Evolutionary conservation across 495 filamentous ascomycete genomes (phyloP).

Genomic region (Tuber brumale): DNA sequence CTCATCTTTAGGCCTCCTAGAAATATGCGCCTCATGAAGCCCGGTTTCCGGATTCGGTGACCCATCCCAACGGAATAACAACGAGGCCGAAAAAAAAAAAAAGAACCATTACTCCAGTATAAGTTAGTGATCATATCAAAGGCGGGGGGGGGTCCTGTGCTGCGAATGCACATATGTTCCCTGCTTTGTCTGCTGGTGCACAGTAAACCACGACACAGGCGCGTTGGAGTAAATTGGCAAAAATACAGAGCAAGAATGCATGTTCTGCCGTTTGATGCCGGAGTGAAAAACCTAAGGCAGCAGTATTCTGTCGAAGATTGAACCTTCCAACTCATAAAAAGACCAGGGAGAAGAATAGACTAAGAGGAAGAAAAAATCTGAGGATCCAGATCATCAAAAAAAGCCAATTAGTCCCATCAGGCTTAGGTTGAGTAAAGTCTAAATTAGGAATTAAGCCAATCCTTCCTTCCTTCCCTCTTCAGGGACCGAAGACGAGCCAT

Average conservation of each 20-base stretch:
- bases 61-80: neutral
- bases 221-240: neutral
- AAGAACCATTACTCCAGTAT: neutral
- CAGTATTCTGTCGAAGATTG: neutral
- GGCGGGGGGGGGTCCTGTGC: neutral
- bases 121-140: neutral
- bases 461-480: neutral
- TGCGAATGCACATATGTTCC: neutral
- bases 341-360: neutral
- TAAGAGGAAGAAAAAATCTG: neutral
- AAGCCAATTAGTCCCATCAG: neutral
- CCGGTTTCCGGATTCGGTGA: neutral
- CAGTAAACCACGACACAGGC: neutral
- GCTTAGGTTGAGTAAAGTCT: neutral
- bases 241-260: neutral
- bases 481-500: neutral
- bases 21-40: neutral
- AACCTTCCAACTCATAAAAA: neutral
- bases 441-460: neutral
- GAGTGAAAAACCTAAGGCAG: neutral
- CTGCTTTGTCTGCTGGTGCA: neutral
- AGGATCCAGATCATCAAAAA: neutral
- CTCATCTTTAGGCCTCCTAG: neutral
- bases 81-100: neutral
- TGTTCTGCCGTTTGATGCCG: neutral